Base-by-base conservation (phyloP, 2,329 filamentous ascomycete genomes). In the Podosphaera fusca region DNA sequence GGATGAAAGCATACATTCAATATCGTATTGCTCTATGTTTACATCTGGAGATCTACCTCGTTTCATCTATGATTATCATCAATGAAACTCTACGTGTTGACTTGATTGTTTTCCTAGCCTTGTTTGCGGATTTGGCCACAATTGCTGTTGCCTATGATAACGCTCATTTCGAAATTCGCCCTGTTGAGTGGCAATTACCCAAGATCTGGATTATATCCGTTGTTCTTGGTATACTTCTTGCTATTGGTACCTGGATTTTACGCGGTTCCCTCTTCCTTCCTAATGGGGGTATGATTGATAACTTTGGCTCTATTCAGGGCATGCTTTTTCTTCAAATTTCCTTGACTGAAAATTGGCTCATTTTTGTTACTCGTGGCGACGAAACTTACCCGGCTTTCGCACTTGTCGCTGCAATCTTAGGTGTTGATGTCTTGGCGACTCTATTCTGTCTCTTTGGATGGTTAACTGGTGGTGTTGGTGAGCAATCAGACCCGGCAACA, bases 1-100 rank as follows among this genome's bases (percentile, higher is more conserved):
- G 88, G 68, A 94, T 95, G 87, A 92, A 94, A 74, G 85, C 87
- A 60, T 95, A 94, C 74, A 87, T 95, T 62, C 85, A 94, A 68
- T 94, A 94, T 77, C 86, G 88, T 79, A 94, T 95, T 67, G 87
- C 88, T 56, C 75, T 95, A 65, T 94, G 87, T 38, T 80, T 94
- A 63, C 88, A 95, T 70, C 78, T 94, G 67, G 87, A 92, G 74
- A 80, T 87, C 68, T 87, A 87, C 75, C 74, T 87, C 31, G 81
- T 83, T 63, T 82, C 81, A 59, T 84, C 82, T 38, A 86, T 86
- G 81, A 81, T 86, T 69, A 85, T 85, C 72, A 78, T 87, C 72
- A 82, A 85, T 73, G 82, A 87, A 74, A 85, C 82, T 60, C 77
- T 87, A 67, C 75, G 76, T 61, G 78, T 78, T 60, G 80, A 86